phyloP scores from a whole-genome alignment of 2,329 filamentous ascomycete genomes.

The Mycogone perniciosa region DNA sequence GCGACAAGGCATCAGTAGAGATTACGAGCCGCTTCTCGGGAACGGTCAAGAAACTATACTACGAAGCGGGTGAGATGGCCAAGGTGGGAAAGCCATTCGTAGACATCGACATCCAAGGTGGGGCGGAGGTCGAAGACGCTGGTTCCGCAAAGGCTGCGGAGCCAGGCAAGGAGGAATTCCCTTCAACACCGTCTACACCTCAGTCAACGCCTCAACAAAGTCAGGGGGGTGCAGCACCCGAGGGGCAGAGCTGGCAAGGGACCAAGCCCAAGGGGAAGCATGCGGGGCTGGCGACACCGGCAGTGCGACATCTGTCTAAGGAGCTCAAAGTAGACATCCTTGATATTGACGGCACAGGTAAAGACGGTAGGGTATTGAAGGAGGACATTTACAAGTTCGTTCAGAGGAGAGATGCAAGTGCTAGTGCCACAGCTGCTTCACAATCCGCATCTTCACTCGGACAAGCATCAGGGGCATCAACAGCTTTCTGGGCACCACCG shows the following conservation, averaged over 20 bases:
- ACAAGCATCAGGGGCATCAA: neutral
- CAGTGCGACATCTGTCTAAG: slow-evolving; percentile 82
- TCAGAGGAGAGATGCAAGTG: slow-evolving; percentile 42
- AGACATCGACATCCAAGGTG: slow-evolving; percentile 87
- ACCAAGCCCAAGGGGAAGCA: slow-evolving; percentile 51
- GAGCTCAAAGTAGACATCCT: slow-evolving; percentile 71
- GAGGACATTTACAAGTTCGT: slow-evolving; percentile 78
- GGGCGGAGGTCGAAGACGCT: slow-evolving; percentile 44
- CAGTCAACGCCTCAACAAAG: slow-evolving; percentile 12
- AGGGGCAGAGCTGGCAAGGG: neutral
- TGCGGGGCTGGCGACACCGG: slow-evolving; percentile 78
- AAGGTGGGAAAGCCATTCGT: slow-evolving; percentile 91
- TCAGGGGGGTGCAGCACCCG: neutral
- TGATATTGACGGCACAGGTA: slow-evolving; percentile 77
- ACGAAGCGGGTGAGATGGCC: slow-evolving; percentile 93
- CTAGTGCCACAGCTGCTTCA: slow-evolving; percentile 17
- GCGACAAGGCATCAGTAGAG: slow-evolving; percentile 85
- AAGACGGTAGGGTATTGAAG: slow-evolving; percentile 84
- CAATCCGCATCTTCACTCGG: slow-evolving; percentile 5
- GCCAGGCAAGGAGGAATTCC: slow-evolving; percentile 22
- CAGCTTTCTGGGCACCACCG: slow-evolving; percentile 14
- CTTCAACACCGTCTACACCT: slow-evolving; percentile 18
- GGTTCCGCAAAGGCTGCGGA: slow-evolving; percentile 31
- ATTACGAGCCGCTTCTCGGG: slow-evolving; percentile 95
- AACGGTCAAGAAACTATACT: slow-evolving; percentile 92